Evolutionary conservation across 148 eudicot genomes (phyloP).

Genomic region (Rhododendron mucronatum): DNA sequence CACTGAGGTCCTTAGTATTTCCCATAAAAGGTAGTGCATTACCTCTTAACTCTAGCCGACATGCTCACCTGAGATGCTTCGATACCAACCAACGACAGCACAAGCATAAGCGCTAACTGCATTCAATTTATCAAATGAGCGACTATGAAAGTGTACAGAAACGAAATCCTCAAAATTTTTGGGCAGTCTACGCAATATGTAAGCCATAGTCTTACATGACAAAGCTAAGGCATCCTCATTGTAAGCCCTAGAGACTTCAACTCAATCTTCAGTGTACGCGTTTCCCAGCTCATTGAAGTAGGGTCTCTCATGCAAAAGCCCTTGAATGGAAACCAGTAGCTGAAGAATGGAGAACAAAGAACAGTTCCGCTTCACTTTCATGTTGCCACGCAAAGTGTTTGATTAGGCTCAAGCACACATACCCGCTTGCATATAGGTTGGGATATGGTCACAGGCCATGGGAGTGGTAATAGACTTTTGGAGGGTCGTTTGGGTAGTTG

Average conservation of each 20-base stretch:
- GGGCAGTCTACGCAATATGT: neutral
- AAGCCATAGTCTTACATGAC: neutral
- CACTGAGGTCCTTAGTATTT: too few relatives aligned
- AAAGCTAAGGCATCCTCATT: neutral
- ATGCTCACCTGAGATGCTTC: too few relatives aligned
- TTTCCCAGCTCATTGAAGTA: constrained; percentile 12
- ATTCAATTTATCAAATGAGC: neutral
- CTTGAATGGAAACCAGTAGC: constrained; percentile 14
- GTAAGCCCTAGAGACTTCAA: neutral
- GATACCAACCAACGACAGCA: too few relatives aligned
- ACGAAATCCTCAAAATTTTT: neutral
- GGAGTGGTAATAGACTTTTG: too few relatives aligned
- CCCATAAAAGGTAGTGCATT: too few relatives aligned
- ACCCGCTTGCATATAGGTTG: too few relatives aligned
- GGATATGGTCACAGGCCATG: too few relatives aligned
- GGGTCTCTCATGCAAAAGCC: neutral
- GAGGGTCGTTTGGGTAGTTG: too few relatives aligned
- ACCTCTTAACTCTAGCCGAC: too few relatives aligned
- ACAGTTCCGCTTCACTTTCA: too few relatives aligned
- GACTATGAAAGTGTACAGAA: neutral
- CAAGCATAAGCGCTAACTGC: neutral
- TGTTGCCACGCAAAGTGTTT: too few relatives aligned
- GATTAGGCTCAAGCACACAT: too few relatives aligned
- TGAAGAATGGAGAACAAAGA: neutral
- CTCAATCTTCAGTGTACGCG: neutral